phyloP scores from a whole-genome alignment of 176 grass and related monocot genomes.

The Rhipidocladum racemiflorum region DNA sequence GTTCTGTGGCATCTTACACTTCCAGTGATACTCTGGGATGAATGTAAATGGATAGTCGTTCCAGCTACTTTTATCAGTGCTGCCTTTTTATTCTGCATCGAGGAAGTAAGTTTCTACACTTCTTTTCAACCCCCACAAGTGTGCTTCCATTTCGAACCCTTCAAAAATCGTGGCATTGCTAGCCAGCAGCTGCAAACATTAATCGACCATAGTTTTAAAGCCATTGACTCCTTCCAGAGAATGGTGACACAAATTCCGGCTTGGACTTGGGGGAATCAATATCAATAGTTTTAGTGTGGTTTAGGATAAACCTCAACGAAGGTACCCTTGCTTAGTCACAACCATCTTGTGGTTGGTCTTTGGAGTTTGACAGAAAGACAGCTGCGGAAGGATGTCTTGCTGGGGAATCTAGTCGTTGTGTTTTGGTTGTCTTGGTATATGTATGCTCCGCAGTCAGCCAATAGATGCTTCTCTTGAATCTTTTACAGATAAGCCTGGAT shows the following conservation, averaged over 20 bases:
- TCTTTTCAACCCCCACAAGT: not conserved
- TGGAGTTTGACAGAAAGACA: not conserved
- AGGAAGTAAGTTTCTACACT: slow-evolving; percentile 73
- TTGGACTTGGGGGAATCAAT: not conserved
- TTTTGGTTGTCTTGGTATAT: not conserved
- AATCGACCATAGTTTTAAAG: not conserved
- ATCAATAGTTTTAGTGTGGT: not conserved
- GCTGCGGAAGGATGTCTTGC: not conserved
- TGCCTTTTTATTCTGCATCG: slow-evolving; percentile 90
- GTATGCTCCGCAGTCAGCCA: not conserved
- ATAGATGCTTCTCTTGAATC: not conserved
- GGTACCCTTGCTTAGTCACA: not conserved
- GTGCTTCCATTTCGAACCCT: not conserved
- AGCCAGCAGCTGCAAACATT: not conserved
- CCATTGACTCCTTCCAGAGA: not conserved
- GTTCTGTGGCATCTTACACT: slow-evolving; percentile 95
- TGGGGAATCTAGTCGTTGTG: not conserved
- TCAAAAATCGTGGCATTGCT: not conserved
- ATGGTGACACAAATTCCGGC: not conserved
- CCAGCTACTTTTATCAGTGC: slow-evolving; percentile 96
- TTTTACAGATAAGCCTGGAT: not conserved
- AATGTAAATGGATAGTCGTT: slow-evolving; percentile 93
- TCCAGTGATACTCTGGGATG: slow-evolving; percentile 88
- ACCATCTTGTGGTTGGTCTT: not conserved
- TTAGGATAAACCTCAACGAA: not conserved